A percentile compares a stretch with the other conserved stretches of the same genome.
These are phyloP conservation scores for Ailanthus altissimus DNA, from an alignment of 345 rosid genomes.

Conservation along the genomic window DNA sequence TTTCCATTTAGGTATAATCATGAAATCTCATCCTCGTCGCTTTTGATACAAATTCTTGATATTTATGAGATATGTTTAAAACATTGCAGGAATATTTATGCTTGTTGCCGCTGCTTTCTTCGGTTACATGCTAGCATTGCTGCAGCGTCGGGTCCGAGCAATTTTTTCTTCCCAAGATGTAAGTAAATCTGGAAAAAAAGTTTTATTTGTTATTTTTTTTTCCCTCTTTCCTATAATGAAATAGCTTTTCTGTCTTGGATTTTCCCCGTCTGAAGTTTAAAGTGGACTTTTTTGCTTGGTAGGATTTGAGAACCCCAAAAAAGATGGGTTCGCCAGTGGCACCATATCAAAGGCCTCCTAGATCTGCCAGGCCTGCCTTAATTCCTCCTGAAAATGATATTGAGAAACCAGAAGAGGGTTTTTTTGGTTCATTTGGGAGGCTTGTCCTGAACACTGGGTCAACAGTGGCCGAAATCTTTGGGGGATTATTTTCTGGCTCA, in stretches of 20 bases:
- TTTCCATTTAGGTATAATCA: slow-evolving; percentile 63
- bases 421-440: slow-evolving; percentile 72
- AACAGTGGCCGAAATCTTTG: slow-evolving; percentile 55
- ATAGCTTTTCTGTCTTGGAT: neutral
- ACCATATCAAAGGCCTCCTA: slow-evolving; percentile 66
- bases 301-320: slow-evolving; percentile 46
- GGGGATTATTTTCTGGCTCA: slow-evolving; percentile 47
- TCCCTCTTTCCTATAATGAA: neutral
- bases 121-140: slow-evolving; percentile 88
- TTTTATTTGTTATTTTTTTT: neutral
- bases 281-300: slow-evolving; percentile 12
- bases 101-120: slow-evolving; percentile 76
- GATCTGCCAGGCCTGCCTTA: slow-evolving; percentile 64
- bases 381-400: slow-evolving; percentile 70
- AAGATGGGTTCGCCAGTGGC: slow-evolving; percentile 50
- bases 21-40: neutral
- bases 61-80: slow-evolving; percentile 9
- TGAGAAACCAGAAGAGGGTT: slow-evolving; percentile 62
- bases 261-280: neutral
- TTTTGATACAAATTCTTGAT: neutral
- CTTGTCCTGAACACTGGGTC: slow-evolving; percentile 71
- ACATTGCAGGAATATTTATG: slow-evolving; percentile 64
- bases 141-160: slow-evolving; percentile 62
- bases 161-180: slow-evolving; percentile 63
- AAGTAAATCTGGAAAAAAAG: slow-evolving; percentile 34